Conservation (phyloP, 768 basidiomycete genomes). For the Coprinellus micaceus region DNA sequence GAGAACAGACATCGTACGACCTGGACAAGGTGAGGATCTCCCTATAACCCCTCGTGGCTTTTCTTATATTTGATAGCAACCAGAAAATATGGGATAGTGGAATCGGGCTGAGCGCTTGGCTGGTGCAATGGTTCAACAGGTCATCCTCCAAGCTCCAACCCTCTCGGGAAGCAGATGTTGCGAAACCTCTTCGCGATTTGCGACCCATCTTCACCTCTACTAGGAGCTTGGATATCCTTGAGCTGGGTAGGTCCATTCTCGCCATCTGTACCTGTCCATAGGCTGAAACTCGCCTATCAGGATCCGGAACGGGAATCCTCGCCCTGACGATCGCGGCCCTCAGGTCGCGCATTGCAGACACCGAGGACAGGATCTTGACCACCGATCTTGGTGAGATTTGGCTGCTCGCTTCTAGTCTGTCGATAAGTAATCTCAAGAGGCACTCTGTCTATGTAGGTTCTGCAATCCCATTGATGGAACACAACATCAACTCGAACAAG, state of each 20-base stretch:
- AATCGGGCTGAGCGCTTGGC: conserved; percentile 79
- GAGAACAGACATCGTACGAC: conserved; percentile 86
- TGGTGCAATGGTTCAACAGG: conserved; percentile 37
- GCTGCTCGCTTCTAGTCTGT: background rate
- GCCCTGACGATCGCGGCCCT: conserved; percentile 62
- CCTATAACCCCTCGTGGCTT: background rate
- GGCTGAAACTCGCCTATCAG: too few species aligned
- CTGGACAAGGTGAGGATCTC: conserved; percentile 74
- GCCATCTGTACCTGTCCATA: too few species aligned
- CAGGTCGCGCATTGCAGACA: conserved; percentile 32
- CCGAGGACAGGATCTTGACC: conserved; percentile 29
- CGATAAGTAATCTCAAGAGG: background rate
- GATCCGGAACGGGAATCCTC: conserved; percentile 84
- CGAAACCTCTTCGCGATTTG: background rate
- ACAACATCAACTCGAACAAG: conserved; percentile 57
- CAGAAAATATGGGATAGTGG: conserved; percentile 99
- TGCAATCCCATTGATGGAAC: conserved; percentile 73
- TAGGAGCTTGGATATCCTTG: background rate
- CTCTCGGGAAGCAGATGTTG: background rate
- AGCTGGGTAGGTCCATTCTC: too few species aligned
- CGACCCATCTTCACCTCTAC: background rate
- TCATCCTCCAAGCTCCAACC: background rate
- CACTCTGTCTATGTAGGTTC: conserved; percentile 47
- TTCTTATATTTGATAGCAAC: conserved; percentile 25
- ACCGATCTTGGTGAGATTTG: conserved; percentile 67